These are phyloP conservation scores for Piper longum DNA, from an alignment of 164 flowering plant genomes.

Conservation along the genomic window DNA sequence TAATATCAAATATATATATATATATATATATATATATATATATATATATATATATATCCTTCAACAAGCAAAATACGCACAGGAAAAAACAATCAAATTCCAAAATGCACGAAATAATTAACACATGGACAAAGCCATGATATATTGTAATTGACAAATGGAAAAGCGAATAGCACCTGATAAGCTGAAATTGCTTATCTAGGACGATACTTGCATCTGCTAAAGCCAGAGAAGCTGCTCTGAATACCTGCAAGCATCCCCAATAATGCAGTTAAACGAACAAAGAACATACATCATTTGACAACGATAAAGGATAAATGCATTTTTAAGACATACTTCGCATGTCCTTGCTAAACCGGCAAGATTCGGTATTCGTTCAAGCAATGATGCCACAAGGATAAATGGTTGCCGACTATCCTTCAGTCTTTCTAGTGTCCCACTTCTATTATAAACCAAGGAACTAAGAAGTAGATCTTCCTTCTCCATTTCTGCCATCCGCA, in stretches of 20 bases:
- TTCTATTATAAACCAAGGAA: conserved; percentile 48
- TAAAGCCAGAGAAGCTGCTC: conserved; percentile 61
- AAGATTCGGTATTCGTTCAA: conserved; percentile 96
- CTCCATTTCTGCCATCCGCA: conserved; percentile 42
- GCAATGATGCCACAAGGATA: conserved; percentile 77
- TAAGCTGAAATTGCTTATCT: conserved; percentile 95
- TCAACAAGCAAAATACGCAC: neutral
- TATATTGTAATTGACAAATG: neutral
- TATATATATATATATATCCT: neutral
- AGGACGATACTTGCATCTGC: conserved; percentile 52
- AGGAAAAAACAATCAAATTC: neutral
- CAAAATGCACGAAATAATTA: neutral
- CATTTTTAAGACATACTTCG: conserved; percentile 40
- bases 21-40: no score
- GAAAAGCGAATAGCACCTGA: conserved; percentile 40
- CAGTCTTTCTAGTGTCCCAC: conserved; percentile 28
- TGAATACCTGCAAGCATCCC: conserved; percentile 47
- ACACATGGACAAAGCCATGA: neutral
- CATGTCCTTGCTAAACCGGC: conserved; percentile 96
- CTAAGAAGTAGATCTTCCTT: conserved; percentile 74
- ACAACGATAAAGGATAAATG: neutral
- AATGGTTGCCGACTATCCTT: conserved; percentile 53
- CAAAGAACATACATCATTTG: neutral
- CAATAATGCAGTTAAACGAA: neutral
- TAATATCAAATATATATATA: no score